Evolutionary conservation across 108 stramenopile species (phyloP), one percentile per base, ranked within the genome.

Genomic region (Nitzschia sp.): DNA sequence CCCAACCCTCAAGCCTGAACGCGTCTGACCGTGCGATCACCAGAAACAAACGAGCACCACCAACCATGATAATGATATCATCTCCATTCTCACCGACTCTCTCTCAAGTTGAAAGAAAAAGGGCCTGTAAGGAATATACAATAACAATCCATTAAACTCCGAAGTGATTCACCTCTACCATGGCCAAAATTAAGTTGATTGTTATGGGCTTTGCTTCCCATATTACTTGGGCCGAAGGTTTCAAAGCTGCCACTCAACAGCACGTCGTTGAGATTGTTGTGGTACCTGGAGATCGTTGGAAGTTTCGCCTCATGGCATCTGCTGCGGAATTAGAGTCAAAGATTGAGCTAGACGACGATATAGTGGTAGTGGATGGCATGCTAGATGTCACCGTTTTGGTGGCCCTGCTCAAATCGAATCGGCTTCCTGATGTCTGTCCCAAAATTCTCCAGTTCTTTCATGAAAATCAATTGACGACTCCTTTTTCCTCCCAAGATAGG

Each of bases 401-500:
- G 38, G 67, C 67, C 10, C 9, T 67, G n/a, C 17, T 71, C 15
- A 61, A 60, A 29, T 44, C 41, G 39, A 53, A 44, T 12, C 69
- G 69, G 15, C 26, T 46, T 9, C 24, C 39, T 12, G 29, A 67
- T 42, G 20, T 22, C 2, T 63, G 62, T 24, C 67, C 67, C 40
- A 63, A 53, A 59, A 40, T 71, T 21, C 41, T 53, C 26, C 37
- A 63, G n/a, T 71, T 53, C 21, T 63, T 61, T 40, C 70, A 71
- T 34, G 70, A 71, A 40, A 71, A 71, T 41, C 70, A 71, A 62
- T 17, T 71, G 17, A 71, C 70, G 0, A 71, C 70, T 34, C 70
- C 70, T 2, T 71, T 60, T 53, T 41, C 60, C n/a, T 24, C 24
- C 0, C 58, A 71, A 63, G 70, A 71, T 40, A 46, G 70, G 24